Evolutionary conservation across 176 grass and related monocot genomes (phyloP), one percentile per base, ranked within the genome.

Genomic region (Miscanthus lutarioriparius): DNA sequence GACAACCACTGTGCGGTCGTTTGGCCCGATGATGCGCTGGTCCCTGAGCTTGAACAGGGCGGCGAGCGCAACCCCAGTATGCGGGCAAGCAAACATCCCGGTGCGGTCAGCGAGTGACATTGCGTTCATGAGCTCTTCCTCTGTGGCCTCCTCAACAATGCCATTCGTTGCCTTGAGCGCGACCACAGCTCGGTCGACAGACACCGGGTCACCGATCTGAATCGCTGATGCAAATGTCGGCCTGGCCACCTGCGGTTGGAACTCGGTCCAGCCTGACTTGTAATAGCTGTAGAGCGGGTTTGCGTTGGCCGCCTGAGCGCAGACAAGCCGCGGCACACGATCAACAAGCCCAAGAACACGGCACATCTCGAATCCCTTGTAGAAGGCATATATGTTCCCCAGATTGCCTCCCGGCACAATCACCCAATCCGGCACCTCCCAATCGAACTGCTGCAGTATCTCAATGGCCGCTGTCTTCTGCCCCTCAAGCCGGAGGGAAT

Each of bases 341-440:
- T 95, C 92, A 8, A 98, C 96, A 0, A 98, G 89, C 1, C 93
- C 96, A 26, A 98, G 91, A 36, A 72, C 78, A 45, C 91, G 91
- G 74, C 96, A 98, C 91, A 98, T 98, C 84, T 98, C 93, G 12
- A 98, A 98, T 19, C 91, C 96, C 77, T 98, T 98, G 83, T 98
- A 98, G 85, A 98, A 98, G 0, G 96, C 96, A 84, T 95, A 98
- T 36, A 95, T 98, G 83, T 98, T 98, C 15, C 96, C 96, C 1
- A 98, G 89, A 26, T 95, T 95, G 80, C 93, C 96, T 17, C 93
- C 93, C 0, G 96, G 96, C 61, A 98, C 91, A 64, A 98, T 90
- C 48, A 98, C 83, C 96, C 93, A 95, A 79, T 98, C 93, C 0
- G 96, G 96, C 62, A 99, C 96, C 88, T 99, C 91, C 96, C 96